Percentiles rank a stretch among this genome's conserved stretches.
These are phyloP conservation scores for Ceratocystiopsis sp. DNA, from an alignment of 2,329 filamentous ascomycete genomes.

Conservation along the genomic window DNA sequence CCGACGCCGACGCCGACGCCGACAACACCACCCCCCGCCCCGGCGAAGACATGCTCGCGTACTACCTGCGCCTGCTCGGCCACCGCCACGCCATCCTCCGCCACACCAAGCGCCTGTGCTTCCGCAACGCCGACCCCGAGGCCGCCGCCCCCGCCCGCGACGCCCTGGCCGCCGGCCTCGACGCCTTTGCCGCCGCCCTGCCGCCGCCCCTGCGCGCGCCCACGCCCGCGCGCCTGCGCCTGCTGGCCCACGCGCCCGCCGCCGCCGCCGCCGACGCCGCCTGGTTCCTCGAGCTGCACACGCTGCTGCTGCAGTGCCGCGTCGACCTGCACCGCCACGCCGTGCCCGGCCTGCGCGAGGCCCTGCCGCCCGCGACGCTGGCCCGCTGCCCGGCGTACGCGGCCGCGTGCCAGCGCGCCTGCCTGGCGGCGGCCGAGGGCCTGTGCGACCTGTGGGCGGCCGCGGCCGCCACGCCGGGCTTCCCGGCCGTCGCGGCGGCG, in stretches of 20 bases:
- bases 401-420: neutral
- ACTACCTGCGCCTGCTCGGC: neutral
- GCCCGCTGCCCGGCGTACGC: neutral
- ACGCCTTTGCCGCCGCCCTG: neutral
- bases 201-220: neutral
- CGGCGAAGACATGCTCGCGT: constrained; percentile 1
- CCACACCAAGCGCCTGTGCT: neutral
- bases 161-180: neutral
- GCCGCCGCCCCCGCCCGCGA: neutral
- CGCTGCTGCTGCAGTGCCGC: constrained; percentile 1
- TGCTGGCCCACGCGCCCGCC: constrained; percentile 1
- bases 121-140: neutral
- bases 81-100: neutral
- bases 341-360: constrained; percentile 1
- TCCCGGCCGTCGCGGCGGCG: neutral
- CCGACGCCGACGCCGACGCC: neutral
- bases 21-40: too few species aligned
- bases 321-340: constrained; percentile 1
- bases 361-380: neutral
- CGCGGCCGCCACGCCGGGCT: neutral
- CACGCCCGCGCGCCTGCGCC: neutral
- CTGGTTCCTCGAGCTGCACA: constrained; percentile 2
- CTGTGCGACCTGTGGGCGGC: neutral
- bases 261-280: neutral
- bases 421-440: neutral